Base-by-base conservation (phyloP, 78 protist genomes). In the Guillardia theta region DNA sequence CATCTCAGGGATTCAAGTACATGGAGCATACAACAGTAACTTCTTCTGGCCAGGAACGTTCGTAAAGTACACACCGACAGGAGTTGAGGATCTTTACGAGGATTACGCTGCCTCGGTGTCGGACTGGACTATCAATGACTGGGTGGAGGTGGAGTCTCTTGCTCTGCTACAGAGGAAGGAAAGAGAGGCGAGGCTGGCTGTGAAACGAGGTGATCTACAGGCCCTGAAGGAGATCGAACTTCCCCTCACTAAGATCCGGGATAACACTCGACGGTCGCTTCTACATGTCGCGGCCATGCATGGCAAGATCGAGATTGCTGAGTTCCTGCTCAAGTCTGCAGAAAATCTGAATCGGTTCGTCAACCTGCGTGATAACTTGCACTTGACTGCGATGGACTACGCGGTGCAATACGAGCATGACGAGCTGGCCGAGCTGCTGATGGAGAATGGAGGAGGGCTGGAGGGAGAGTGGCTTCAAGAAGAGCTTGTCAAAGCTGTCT, bases 31-130 rank as follows among this genome's bases (percentile, higher is more conserved):
- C 45, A 43, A 43, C 41, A 37, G 37, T 37, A 70, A 70, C 87
- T 70, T 70, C 87, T 70, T 70, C 87, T 70, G 87, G 87, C 87
- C 87, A 70, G 87, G 87, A 27, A 70, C n/a, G 87, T 27, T 70
- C 15, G 33, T 43, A 36, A 36, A 36, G 22, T 37, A 43, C 39
- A 6, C n/a, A 43, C 87, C 15, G 44, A 36, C 41, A n/a, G n/a
- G n/a, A n/a, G n/a, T n/a, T n/a, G n/a, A n/a, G 87, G 87, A 70
- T 43, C 44, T 70, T 37, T 70, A 70, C 87, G 87, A 70, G 87
- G 87, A 70, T 18, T 70, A 70, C 87, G 87, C 87, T 22, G 87
- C 33, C 47, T 15, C 15, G 33, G 87, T 36, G 87, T 37, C 87
- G 41, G 87, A 27, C 39, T 70, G 70, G 70, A 58, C 21, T 24